Conservation (phyloP, 2,329 filamentous ascomycete species). For the Lanzia echinophila region DNA sequence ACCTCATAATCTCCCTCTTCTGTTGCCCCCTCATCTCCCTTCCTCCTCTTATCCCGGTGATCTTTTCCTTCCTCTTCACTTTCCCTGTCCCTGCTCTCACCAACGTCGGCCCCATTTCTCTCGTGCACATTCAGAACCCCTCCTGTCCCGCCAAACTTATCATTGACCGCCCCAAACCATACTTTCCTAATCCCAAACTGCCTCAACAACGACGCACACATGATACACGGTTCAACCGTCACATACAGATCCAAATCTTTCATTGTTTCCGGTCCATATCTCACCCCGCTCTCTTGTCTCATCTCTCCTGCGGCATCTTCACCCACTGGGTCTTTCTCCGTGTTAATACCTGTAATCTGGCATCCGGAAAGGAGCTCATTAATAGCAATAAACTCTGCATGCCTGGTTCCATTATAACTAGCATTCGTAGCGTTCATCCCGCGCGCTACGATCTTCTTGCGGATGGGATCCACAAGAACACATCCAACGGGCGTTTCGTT, state of each 20-base stretch:
- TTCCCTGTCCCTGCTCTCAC: not conserved
- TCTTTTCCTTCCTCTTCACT: conserved; percentile 51
- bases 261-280: conserved; percentile 51
- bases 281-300: conserved; percentile 43
- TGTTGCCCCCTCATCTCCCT: conserved; percentile 43
- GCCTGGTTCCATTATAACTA: conserved; percentile 83
- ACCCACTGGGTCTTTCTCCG: not conserved
- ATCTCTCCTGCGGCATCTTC: not conserved
- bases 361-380: conserved; percentile 46
- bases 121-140: conserved; percentile 81
- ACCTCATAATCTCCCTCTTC: conserved; percentile 76
- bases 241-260: conserved; percentile 77
- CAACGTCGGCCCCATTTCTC: conserved; percentile 51
- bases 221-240: conserved; percentile 96
- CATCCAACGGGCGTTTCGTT: conserved; percentile 97
- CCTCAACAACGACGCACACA: conserved; percentile 89
- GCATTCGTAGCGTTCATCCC: conserved; percentile 98
- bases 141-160: conserved; percentile 93
- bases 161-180: conserved; percentile 92
- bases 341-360: not conserved
- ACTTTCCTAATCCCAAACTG: conserved; percentile 85
- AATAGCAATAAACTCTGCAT: conserved; percentile 92
- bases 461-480: conserved; percentile 74
- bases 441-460: conserved; percentile 61
- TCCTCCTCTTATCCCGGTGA: conserved; percentile 11